Base-by-base conservation (phyloP, 352 stramenopile species). In the Pythium sp. region DNA sequence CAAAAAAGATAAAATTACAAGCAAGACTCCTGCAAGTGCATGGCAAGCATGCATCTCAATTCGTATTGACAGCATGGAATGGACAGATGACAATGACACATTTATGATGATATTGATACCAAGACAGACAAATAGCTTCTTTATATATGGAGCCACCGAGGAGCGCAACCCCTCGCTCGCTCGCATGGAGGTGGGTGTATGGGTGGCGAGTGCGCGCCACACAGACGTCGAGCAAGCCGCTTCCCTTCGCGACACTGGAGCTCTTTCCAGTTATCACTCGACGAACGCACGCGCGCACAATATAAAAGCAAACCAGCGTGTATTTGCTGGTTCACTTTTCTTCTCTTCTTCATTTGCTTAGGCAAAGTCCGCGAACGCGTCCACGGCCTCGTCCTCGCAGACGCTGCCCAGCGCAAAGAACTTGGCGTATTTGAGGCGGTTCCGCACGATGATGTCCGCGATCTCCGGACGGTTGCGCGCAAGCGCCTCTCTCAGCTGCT, bases 371-470 rank as follows among this genome's bases (percentile, higher is more conserved):
- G 72, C 69, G 58, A 89, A 86, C n/a, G 76, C 64, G 2, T 73
- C 79, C 28, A 84, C 76, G 9, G 72, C 73, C 64, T 75, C 67
- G 63, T 90, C 81, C 65, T 93, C 86, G 20, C 74, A 73, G 20
- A 93, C 58, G 55, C 79, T 79, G 22, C 86, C 86, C 30, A 93
- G 71, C 57, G 74, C 75, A 32, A 80, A 88, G 41, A 87, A 89
- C 20, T 71, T 64, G 15, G 86, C 82, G 71, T 92, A 93, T 66
- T 90, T 92, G 72, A 92, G 74, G 56, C 87, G 86, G 66, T 92
- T 86, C 72, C 87, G 89, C 58, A 93, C 73, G 58, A 93, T 89
- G 26, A 93, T 72, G 58, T 90, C 81, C 5, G 84, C 76, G 61
- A 93, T 79, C 63, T 90, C 81, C 2, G 86, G 86, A 3, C 86